These are phyloP conservation scores for Haematococcus lacustris DNA, from an alignment of 139 green algal genomes.

Conservation along the genomic window DNA sequence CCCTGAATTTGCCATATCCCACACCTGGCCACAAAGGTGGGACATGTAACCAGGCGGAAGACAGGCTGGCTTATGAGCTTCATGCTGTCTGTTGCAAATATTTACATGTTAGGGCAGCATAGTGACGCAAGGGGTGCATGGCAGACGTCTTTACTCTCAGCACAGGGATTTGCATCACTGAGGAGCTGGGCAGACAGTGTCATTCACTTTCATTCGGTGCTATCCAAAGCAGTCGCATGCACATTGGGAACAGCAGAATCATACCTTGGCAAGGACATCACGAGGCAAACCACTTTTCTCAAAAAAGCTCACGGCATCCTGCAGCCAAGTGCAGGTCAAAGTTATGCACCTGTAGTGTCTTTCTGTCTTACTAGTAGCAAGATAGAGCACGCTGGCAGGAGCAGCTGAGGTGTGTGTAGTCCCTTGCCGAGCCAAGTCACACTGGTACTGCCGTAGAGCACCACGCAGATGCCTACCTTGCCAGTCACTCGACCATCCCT, in stretches of 20 bases:
- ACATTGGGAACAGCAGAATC: too few species aligned
- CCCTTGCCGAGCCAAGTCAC: not conserved
- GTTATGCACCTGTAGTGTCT: not conserved
- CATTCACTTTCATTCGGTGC: too few species aligned
- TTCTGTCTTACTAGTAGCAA: not conserved
- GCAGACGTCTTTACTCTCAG: too few species aligned
- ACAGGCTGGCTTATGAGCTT: too few species aligned
- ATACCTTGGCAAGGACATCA: conserved; percentile 62
- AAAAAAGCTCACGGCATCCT: conserved; percentile 85
- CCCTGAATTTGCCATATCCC: conserved; percentile 42
- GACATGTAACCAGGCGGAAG: too few species aligned
- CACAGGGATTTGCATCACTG: too few species aligned
- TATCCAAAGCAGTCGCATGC: too few species aligned
- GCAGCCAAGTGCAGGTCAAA: not conserved
- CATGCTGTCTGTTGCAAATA: too few species aligned
- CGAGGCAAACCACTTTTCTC: conserved; percentile 62
- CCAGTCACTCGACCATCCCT: conserved; percentile 46
- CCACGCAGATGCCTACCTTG: conserved; percentile 3
- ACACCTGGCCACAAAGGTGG: conserved; percentile 27
- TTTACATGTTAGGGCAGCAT: too few species aligned
- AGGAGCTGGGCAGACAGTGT: too few species aligned
- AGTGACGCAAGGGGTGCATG: too few species aligned
- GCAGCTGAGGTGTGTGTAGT: not conserved
- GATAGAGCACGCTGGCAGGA: not conserved
- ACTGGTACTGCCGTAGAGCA: not conserved